These are phyloP conservation scores for Fomitopsis betulina DNA, from an alignment of 1,284 basidiomycete genomes.

Conservation along the genomic window DNA sequence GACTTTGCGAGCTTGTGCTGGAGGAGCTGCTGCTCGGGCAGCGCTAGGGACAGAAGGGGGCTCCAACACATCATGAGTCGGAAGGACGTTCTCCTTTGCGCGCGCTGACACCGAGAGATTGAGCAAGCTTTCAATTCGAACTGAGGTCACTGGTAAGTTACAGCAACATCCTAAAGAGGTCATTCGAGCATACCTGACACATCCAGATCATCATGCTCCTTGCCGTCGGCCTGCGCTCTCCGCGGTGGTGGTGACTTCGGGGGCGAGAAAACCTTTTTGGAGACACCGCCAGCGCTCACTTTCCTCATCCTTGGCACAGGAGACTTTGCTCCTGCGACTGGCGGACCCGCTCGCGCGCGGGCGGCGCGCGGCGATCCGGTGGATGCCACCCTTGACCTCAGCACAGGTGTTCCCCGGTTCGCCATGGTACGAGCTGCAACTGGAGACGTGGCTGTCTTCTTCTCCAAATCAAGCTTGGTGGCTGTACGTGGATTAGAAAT, in stretches of 20 bases:
- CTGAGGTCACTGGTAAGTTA: constrained; percentile 8
- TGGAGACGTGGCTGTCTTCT: constrained; percentile 8
- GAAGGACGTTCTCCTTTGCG: constrained; percentile 14
- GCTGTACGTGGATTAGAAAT: constrained; percentile 10
- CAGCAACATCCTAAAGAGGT: not conserved
- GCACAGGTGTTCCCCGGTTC: constrained; percentile 2
- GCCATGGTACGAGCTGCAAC: not conserved
- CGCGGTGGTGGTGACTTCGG: constrained; percentile 16
- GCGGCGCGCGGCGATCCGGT: constrained; percentile 12
- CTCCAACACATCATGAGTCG: not conserved
- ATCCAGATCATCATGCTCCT: constrained; percentile 10
- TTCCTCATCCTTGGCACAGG: constrained; percentile 4
- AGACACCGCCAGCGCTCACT: constrained; percentile 3
- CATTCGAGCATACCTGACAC: constrained; percentile 15
- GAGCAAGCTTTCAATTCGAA: constrained; percentile 22
- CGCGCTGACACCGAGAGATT: constrained; percentile 8
- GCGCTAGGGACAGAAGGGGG: constrained; percentile 10
- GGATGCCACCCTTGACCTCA: constrained; percentile 7
- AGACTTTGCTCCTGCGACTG: constrained; percentile 6
- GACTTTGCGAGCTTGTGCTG: not conserved
- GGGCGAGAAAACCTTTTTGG: constrained; percentile 18
- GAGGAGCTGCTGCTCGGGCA: not conserved
- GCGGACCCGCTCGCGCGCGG: constrained; percentile 5
- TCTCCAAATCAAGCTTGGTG: constrained; percentile 1
- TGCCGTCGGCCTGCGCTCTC: constrained; percentile 5